Evolutionary conservation across 805 yeast species (phyloP).

Genomic region (Candida peoriensis): DNA sequence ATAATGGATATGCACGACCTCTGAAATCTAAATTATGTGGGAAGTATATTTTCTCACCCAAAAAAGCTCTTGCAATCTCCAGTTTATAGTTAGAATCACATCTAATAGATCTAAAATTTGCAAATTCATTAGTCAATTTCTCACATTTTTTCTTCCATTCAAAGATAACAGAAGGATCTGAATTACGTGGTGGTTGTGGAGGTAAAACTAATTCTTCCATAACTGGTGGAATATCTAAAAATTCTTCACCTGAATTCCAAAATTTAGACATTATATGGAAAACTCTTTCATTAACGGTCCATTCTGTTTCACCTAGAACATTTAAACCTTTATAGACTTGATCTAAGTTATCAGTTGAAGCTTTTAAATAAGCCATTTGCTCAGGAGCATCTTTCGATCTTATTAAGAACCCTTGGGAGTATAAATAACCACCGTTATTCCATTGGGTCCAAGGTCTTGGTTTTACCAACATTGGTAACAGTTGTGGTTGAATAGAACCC

Average conservation of each 20-base stretch:
- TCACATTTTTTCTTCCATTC: conserved; percentile 65
- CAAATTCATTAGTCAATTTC: conserved; percentile 51
- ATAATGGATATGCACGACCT: conserved; percentile 79
- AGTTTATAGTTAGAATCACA: conserved; percentile 92
- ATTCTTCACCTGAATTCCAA: conserved; percentile 83
- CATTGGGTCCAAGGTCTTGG: conserved; percentile 87
- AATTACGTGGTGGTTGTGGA: conserved; percentile 51
- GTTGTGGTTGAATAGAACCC: conserved; percentile 76
- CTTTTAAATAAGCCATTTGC: conserved; percentile 80
- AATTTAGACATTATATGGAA: conserved; percentile 65
- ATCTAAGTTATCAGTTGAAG: conserved; percentile 70
- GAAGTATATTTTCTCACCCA: conserved; percentile 73
- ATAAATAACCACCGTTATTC: conserved; percentile 81
- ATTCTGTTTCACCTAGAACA: conserved; percentile 80
- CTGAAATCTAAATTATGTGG: conserved; percentile 81
- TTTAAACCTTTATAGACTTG: conserved; percentile 76
- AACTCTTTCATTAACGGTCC: conserved; percentile 82
- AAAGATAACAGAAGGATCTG: conserved; percentile 67
- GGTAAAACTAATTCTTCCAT: conserved; percentile 44
- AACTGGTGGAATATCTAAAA: conserved; percentile 68
- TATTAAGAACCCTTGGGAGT: conserved; percentile 57
- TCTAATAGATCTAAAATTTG: conserved; percentile 74
- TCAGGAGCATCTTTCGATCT: conserved; percentile 84
- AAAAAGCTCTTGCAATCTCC: conserved; percentile 90
- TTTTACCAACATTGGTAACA: conserved; percentile 84